These are phyloP conservation scores for Penicillium paneum DNA, from an alignment of 2,329 filamentous ascomycete species.

Conservation along the genomic window DNA sequence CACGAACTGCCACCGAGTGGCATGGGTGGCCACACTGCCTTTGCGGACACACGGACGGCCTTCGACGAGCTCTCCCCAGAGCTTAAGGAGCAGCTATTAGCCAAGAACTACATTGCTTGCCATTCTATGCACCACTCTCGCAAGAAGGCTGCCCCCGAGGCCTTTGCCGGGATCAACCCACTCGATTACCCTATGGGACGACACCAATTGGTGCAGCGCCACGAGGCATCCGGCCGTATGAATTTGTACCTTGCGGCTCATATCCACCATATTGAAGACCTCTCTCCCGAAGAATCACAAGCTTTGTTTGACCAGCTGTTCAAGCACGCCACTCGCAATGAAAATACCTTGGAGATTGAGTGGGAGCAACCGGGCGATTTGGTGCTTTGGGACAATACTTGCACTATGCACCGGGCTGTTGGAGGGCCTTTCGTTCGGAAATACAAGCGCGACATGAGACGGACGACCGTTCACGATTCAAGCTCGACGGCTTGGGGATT, in stretches of 20 bases:
- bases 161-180: slow-evolving; percentile 48
- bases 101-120: slow-evolving; percentile 47
- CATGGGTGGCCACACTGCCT: slow-evolving; percentile 52
- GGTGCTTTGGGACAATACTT: slow-evolving; percentile 59
- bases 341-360: slow-evolving; percentile 46
- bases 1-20: slow-evolving; percentile 49
- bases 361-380: slow-evolving; percentile 53
- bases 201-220: slow-evolving; percentile 52
- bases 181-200: slow-evolving; percentile 37
- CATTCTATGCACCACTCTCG: slow-evolving; percentile 54
- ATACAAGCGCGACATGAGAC: slow-evolving; percentile 52
- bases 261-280: slow-evolving; percentile 52
- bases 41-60: slow-evolving; percentile 53
- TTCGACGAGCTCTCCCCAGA: slow-evolving; percentile 46
- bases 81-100: slow-evolving; percentile 34
- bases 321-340: slow-evolving; percentile 46
- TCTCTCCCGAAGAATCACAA: slow-evolving; percentile 34
- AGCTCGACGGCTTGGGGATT: slow-evolving; percentile 43
- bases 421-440: slow-evolving; percentile 48
- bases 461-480: slow-evolving; percentile 55
- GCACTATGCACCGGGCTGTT: slow-evolving; percentile 53
- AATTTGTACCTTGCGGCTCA: slow-evolving; percentile 56
- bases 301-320: slow-evolving; percentile 37
- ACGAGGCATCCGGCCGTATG: slow-evolving; percentile 51
- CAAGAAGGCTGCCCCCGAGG: slow-evolving; percentile 51